phyloP scores from a whole-genome alignment of 192 early-diverging fungal species.

The Pilobolus umbonatus region DNA sequence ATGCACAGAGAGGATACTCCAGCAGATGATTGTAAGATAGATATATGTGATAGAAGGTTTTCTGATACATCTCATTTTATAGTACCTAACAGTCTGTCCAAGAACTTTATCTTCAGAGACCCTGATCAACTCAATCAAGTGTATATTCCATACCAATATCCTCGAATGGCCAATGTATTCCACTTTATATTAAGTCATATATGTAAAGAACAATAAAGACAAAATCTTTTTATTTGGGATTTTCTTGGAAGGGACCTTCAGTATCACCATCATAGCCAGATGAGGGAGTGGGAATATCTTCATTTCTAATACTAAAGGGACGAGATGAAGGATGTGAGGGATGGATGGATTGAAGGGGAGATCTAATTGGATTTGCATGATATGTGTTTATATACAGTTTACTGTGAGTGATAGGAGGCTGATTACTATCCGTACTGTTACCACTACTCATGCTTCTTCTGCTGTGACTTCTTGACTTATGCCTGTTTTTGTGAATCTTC shows the following conservation, averaged over 20 bases:
- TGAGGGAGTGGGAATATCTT: neutral
- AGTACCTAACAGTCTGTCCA: neutral
- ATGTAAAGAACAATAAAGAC: neutral
- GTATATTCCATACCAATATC: neutral
- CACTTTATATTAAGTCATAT: neutral
- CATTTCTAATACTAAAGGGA: neutral
- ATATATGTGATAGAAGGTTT: neutral
- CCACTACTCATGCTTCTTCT: slow-evolving; percentile 2
- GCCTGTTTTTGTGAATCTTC: neutral
- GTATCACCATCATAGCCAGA: slow-evolving; percentile 14
- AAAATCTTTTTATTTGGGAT: neutral
- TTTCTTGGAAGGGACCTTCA: slow-evolving; percentile 6
- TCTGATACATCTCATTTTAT: neutral
- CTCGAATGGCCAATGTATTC: neutral
- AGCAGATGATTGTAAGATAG: neutral
- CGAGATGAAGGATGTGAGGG: neutral
- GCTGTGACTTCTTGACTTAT: neutral
- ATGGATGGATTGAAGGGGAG: slow-evolving; percentile 1
- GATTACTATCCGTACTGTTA: slow-evolving; percentile 1
- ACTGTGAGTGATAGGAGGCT: too few relatives aligned
- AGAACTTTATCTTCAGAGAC: neutral
- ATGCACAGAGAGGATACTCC: neutral
- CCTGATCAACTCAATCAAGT: neutral
- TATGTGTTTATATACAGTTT: too few relatives aligned
- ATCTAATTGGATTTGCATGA: neutral